phyloP scores from a whole-genome alignment of 352 stramenopile species.

The Globisporangium nodosum region DNA sequence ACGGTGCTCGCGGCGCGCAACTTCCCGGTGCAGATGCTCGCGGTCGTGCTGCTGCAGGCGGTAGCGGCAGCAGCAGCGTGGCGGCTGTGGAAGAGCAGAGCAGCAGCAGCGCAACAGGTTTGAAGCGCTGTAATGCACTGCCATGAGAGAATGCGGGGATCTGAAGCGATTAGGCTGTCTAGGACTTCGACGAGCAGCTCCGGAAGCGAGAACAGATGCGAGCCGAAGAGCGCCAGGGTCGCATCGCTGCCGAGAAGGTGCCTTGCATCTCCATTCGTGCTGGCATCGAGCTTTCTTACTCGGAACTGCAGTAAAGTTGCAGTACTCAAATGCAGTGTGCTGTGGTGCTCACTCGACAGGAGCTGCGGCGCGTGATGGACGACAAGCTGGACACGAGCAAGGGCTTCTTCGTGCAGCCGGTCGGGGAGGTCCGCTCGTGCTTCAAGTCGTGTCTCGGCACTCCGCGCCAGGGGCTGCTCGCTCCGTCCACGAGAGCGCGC shows the following conservation, averaged over 20 bases:
- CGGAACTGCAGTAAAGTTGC: too few species aligned
- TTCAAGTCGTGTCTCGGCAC: slow-evolving; percentile 63
- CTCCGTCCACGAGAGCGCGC: slow-evolving; percentile 55
- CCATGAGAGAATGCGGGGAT: not conserved
- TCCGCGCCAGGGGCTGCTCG: slow-evolving; percentile 78
- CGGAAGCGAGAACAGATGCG: slow-evolving; percentile 52
- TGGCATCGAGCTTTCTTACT: too few species aligned
- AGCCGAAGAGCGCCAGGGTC: slow-evolving; percentile 49
- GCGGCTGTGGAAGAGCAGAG: not conserved
- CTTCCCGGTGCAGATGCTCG: slow-evolving; percentile 79
- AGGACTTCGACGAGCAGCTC: slow-evolving; percentile 33
- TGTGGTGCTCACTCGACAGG: slow-evolving; percentile 17
- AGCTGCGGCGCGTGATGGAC: slow-evolving; percentile 65
- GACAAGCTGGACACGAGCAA: slow-evolving; percentile 73
- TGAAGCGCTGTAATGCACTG: not conserved
- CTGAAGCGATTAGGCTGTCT: not conserved
- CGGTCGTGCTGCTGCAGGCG: slow-evolving; percentile 12
- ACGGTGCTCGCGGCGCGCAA: slow-evolving; percentile 76
- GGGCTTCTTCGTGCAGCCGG: slow-evolving; percentile 70
- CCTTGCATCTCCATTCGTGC: not conserved
- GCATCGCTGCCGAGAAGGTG: slow-evolving; percentile 65
- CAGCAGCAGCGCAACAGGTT: not conserved
- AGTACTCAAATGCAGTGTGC: too few species aligned
- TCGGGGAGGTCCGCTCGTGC: slow-evolving; percentile 73
- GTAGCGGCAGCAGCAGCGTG: not conserved